Evolutionary conservation across 257 asterid genomes (phyloP), one percentile per base, ranked within the genome.

Genomic region (Parsonsia alboflavescens): DNA sequence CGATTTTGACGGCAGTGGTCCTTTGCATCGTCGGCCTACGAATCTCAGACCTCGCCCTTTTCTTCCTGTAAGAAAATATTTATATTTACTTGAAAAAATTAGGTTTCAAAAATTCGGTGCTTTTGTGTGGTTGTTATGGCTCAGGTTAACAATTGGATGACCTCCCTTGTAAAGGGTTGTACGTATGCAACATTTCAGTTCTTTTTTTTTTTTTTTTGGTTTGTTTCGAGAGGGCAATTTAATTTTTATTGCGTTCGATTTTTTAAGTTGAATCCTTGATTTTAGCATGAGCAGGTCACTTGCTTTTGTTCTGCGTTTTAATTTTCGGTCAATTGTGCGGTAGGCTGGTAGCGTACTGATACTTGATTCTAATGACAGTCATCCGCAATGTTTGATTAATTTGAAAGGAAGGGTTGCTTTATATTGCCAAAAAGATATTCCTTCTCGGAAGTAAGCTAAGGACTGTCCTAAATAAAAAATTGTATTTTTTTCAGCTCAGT

Each of bases 1-100:
- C 70, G 87, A 85, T 75, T 77, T 82, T n/a, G 89, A 78, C 74
- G 88, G 69, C 58, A 82, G 87, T 76, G 86, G 84, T 48, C 88
- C 88, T 69, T 61, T 78, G 72, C 89, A 85, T 75, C 89, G 90
- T 46, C 90, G 91, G 30, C 48, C 81, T 72, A 61, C 71, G 54
- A 84, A 78, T 61, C 84, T 80, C 59, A 72, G 85, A 10, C 89
- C 75, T 78, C 93, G 91, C 45, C 46, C 82, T 73, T 33, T 85
- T 13, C 77, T 76, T 79, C 78, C 75, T 54, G 96, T 92, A 84
- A 79, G 88, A n/a, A n/a, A 52, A 0, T 75, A 21, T n/a, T 1
- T 59, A 8, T 10, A 33, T 15, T 6, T 54, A 15, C 57, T 62
- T 33, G 1, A 33, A 33, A 33, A 33, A 33, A 33, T 33, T 33